Base-by-base conservation (phyloP, 2,329 filamentous ascomycete genomes). In the Colletotrichum trifolii region DNA sequence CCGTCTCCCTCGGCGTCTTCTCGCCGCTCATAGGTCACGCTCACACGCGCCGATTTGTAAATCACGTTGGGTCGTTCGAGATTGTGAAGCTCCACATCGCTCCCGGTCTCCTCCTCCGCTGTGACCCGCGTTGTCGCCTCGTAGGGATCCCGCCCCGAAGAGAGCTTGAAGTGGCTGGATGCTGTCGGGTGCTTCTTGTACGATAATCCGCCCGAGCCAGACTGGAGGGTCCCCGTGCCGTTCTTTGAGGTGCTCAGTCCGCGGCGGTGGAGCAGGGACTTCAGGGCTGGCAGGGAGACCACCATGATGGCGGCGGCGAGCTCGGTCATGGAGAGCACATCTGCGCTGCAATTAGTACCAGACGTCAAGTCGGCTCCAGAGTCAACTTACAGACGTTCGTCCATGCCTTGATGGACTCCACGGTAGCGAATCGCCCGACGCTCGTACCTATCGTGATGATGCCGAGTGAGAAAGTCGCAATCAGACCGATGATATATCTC, bases 381-480 rank as follows among this genome's bases (percentile, higher is more conserved):
- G 25, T 25, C 4, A 52, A 70, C 69, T 48, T 49, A 70, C 69
- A 70, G 42, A 70, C 69, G 34, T 70, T 70, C 10, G 69, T 67
- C 69, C 69, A 70, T 15, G 57, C 60, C 39, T 67, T 60, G 38
- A 70, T 69, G 33, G 59, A 57, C 39, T 68, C 57, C 13, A 70
- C 66, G 1, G 69, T 71, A 6, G 55, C 59, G 25, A 72, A 72
- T 8, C 71, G 64, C 8, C 66, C 70, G 8, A 72, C 53, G 17
- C 69, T 72, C 11, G 69, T 67, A 7, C 59, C 67, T 34, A 71
- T 68, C 0, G 70, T 72, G 34, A 72, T 62, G 12, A 67, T 67
- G 6, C 69, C 69, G 2, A 70, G 63, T 0, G 69, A 66, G 12
- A 72, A 68, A 6, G 69, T 70, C 8, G 67, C 40, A 2, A 48